Evolutionary conservation across 129 eudicot species (phyloP), one percentile per base, ranked within the genome.

Genomic region (Tagetes erecta): DNA sequence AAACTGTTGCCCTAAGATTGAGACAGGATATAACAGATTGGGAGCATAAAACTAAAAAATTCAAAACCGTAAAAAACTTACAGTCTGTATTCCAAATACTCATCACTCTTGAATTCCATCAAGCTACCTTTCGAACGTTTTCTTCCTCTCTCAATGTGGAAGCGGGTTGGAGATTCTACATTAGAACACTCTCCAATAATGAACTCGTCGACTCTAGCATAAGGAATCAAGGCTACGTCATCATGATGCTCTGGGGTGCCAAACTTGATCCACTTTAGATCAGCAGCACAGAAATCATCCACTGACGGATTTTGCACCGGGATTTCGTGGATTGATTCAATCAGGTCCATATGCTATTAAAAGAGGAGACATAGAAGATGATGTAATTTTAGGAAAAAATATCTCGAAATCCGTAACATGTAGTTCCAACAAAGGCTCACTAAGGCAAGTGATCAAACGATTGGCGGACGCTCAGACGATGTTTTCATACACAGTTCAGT

Each of bases 131-230:
- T 73, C 8, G 68, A 50, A 47, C 99, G 84, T 79, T 88, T 95
- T 50, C 99, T 82, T 69, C 94, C 96, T 82, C 96, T 87, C 83
- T 91, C 96, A 57, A 95, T 91, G 83, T 95, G 99, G 20, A 95
- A 95, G 57, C 85, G 91, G 46, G 99, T 95, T 13, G 99, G 99
- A 64, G 84, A 87, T 83, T 95, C 99, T 13, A 81, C 87, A 13
- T 82, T 95, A 33, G 82, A 83, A 70, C 96, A 85, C 73, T 95
- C 99, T 69, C 99, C 97, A 60, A 78, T 70, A 40, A 91, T 95
- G 68, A 95, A 95, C n/a, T 87, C 93, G 31, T 95, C 92, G 67
- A 88, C 99, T 45, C 97, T 88, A 45, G 80, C 82, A 75, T 91
- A 91, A 27, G 97, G 99, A 64, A 95, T 91, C 67, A 88, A 87